Conservation (phyloP, 2,329 filamentous ascomycete species). For the Arthrobotrys musiformis region DNA sequence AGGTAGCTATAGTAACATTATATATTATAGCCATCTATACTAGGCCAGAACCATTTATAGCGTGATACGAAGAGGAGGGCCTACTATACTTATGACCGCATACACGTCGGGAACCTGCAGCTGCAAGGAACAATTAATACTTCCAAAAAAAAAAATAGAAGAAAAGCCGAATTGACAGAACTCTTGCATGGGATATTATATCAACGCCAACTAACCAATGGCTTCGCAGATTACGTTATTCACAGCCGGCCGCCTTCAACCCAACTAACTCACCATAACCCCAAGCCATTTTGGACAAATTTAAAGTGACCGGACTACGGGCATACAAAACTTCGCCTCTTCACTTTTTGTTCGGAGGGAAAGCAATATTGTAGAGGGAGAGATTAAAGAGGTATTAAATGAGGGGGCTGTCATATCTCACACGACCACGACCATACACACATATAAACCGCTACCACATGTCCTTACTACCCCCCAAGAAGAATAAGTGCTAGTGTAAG, state of each 20-base stretch:
- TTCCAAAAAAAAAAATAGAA: constrained; percentile 3
- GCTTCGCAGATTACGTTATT: not conserved
- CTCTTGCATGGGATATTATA: no score
- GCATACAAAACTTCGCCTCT: not conserved
- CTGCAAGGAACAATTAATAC: constrained; percentile 13
- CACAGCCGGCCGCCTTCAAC: no score
- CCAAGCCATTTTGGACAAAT: no score
- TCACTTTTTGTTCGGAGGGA: not conserved
- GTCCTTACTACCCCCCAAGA: not conserved
- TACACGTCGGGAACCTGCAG: not conserved
- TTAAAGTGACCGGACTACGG: not conserved
- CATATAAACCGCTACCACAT: not conserved
- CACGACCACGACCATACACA: not conserved
- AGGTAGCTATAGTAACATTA: not conserved
- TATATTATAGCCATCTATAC: no score
- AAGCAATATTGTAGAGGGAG: not conserved
- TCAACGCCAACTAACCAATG: not conserved
- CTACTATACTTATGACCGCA: no score
- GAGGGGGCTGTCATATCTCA: not conserved
- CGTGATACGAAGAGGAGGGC: not conserved
- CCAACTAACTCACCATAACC: no score
- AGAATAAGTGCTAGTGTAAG: not conserved
- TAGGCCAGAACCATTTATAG: not conserved
- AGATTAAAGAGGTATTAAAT: not conserved
- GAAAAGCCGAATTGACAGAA: not conserved